phyloP scores from a whole-genome alignment of 768 basidiomycete genomes.

The Mycena epipterygia region DNA sequence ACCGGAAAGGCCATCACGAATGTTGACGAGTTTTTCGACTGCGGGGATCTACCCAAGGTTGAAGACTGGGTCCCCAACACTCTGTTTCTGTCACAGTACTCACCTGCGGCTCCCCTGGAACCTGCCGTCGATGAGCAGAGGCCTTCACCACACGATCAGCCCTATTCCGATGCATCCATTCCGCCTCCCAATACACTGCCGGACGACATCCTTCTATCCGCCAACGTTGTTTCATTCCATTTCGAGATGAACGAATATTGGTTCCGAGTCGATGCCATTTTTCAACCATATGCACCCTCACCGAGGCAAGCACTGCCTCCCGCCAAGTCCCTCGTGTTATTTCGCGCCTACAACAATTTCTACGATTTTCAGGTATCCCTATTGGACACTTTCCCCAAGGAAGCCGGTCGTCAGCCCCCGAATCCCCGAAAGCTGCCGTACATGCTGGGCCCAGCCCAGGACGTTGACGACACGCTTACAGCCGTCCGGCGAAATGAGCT shows the following conservation, averaged over 20 bases:
- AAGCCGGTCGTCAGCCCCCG: slow-evolving; percentile 85
- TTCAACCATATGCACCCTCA: slow-evolving; percentile 84
- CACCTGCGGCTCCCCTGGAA: slow-evolving; percentile 37
- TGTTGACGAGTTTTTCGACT: slow-evolving; percentile 83
- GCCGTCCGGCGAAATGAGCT: slow-evolving; percentile 85
- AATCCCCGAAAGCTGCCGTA: slow-evolving; percentile 88
- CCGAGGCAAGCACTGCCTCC: slow-evolving; percentile 66
- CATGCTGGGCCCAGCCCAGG: slow-evolving; percentile 95
- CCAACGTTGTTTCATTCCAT: slow-evolving; percentile 95
- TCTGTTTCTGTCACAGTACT: slow-evolving; percentile 50
- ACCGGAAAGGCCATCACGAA: slow-evolving; percentile 86
- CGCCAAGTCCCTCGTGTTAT: slow-evolving; percentile 87
- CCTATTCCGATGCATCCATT: slow-evolving; percentile 40
- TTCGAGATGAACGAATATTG: slow-evolving; percentile 96
- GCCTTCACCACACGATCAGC: slow-evolving; percentile 46
- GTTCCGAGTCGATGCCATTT: slow-evolving; percentile 94
- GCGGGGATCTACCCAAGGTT: slow-evolving; percentile 91
- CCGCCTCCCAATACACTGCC: slow-evolving; percentile 69
- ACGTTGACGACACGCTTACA: slow-evolving; percentile 90
- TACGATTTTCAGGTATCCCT: slow-evolving; percentile 96
- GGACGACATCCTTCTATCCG: slow-evolving; percentile 87
- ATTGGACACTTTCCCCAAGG: slow-evolving; percentile 88
- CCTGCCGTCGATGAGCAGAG: slow-evolving; percentile 41
- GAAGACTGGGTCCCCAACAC: slow-evolving; percentile 87
- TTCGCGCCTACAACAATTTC: slow-evolving; percentile 97